Percentiles rank a stretch among this genome's conserved stretches.
Evolutionary conservation across 2,329 filamentous ascomycete genomes (phyloP).

Genomic region (Sarocladium strictum): DNA sequence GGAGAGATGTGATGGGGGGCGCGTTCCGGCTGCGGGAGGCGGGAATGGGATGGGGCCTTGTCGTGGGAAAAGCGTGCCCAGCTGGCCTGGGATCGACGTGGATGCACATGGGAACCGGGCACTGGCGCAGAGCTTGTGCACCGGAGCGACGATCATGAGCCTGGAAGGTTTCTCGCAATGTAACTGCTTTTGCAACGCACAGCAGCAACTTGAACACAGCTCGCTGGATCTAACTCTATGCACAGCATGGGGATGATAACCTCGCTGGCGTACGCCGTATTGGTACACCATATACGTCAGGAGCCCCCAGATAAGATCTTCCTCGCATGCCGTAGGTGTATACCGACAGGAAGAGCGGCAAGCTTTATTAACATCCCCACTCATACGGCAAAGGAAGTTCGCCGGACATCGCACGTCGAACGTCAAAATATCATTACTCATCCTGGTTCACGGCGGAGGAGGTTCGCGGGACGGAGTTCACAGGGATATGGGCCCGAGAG

Average conservation of each 20-base stretch:
- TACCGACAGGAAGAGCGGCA: not conserved
- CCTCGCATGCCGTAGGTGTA: not conserved
- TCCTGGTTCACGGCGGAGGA: too few species aligned
- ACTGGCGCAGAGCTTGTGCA: too few species aligned
- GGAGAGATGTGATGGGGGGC: not conserved
- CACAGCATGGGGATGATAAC: not conserved
- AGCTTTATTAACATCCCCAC: not conserved
- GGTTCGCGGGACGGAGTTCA: too few species aligned
- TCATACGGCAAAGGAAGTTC: not conserved
- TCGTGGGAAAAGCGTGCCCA: not conserved
- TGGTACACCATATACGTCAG: too few species aligned
- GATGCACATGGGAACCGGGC: not conserved
- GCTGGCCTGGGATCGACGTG: not conserved
- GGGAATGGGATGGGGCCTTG: not conserved
- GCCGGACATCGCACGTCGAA: too few species aligned
- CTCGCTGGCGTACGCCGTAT: not conserved
- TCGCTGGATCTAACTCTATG: not conserved
- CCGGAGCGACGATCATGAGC: too few species aligned
- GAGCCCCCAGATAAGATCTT: not conserved
- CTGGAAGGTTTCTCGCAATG: too few species aligned
- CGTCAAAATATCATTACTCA: too few species aligned
- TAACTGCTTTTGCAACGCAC: too few species aligned
- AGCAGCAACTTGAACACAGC: not conserved
- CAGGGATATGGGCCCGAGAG: not conserved
- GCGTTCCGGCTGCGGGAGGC: constrained; percentile 1